These are phyloP conservation scores for Erysimum cheiranthoides DNA, from an alignment of 345 rosid species.

Conservation along the genomic window DNA sequence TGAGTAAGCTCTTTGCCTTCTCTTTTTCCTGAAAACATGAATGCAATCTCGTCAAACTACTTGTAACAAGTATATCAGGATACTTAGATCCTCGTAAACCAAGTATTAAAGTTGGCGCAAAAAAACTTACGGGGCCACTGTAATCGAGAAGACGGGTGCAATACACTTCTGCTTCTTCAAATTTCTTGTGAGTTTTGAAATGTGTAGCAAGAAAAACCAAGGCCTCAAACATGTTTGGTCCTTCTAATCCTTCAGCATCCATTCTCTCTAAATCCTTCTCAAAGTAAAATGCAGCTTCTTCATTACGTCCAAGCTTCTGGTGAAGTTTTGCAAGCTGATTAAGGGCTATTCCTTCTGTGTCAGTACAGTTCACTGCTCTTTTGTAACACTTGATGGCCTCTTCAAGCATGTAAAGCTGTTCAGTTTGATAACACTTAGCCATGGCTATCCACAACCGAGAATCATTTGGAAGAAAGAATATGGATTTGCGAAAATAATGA, in stretches of 20 bases:
- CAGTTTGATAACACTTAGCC: slow-evolving; percentile 92
- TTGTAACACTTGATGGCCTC: slow-evolving; percentile 94
- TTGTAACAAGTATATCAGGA: slow-evolving; percentile 3
- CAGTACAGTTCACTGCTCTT: slow-evolving; percentile 82
- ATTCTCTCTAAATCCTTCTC: slow-evolving; percentile 89
- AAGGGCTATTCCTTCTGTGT: slow-evolving; percentile 91
- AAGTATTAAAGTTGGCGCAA: slow-evolving; percentile 15
- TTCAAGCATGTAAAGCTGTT: slow-evolving; percentile 88
- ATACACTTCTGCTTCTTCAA: slow-evolving; percentile 94
- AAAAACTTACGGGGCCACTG: slow-evolving; percentile 81
- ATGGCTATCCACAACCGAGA: slow-evolving; percentile 97
- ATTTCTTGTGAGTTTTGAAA: slow-evolving; percentile 67
- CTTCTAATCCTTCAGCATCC: slow-evolving; percentile 97
- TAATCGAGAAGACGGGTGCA: slow-evolving; percentile 94
- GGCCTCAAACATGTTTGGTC: slow-evolving; percentile 91
- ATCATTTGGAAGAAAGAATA: slow-evolving; percentile 88
- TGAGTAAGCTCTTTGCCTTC: slow-evolving; percentile 79
- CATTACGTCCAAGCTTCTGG: slow-evolving; percentile 64
- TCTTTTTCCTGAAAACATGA: slow-evolving; percentile 79
- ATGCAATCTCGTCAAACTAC: slow-evolving; percentile 15
- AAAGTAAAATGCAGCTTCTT: slow-evolving; percentile 90
- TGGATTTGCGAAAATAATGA: slow-evolving; percentile 88
- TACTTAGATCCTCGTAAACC: neutral
- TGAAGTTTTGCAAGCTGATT: slow-evolving; percentile 84
- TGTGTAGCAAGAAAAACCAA: slow-evolving; percentile 78